Conservation (phyloP, 176 grass and related monocot genomes). For the Oryza longistaminata region DNA sequence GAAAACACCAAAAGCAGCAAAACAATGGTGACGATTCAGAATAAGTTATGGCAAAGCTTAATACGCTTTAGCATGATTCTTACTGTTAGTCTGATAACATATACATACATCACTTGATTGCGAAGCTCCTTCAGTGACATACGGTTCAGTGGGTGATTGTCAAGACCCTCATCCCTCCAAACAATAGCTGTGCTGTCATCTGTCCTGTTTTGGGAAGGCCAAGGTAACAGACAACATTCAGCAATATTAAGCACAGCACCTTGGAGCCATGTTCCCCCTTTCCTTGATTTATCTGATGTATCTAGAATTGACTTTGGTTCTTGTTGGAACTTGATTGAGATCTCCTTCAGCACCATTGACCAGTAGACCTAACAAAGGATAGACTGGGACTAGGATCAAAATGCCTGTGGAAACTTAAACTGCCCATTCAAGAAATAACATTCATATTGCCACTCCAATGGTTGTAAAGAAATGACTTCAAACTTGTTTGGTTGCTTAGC, state of each 20-base stretch:
- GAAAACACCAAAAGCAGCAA: conserved; percentile 33
- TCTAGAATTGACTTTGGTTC: conserved; percentile 67
- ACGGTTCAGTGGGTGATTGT: conserved; percentile 69
- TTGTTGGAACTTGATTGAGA: conserved; percentile 63
- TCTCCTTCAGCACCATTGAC: conserved; percentile 64
- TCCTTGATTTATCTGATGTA: conserved; percentile 61
- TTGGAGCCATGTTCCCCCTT: conserved; percentile 73
- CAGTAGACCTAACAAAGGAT: conserved; percentile 67
- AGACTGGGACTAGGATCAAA: background rate
- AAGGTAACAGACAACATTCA: conserved; percentile 86
- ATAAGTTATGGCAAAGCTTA: background rate
- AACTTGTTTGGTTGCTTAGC: background rate
- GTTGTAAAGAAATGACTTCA: background rate
- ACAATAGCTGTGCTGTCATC: conserved; percentile 82
- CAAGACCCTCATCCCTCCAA: conserved; percentile 83
- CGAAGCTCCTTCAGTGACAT: conserved; percentile 81
- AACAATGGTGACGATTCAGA: background rate
- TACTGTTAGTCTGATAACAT: conserved; percentile 12
- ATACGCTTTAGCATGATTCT: background rate
- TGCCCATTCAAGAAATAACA: background rate
- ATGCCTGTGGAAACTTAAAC: background rate
- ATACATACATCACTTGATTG: conserved; percentile 68
- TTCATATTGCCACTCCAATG: background rate
- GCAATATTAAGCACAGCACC: conserved; percentile 86
- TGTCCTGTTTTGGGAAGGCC: conserved; percentile 60